A percentile compares a stretch with the other conserved stretches of the same genome.
phyloP scores from a whole-genome alignment of 2,329 filamentous ascomycete species.

The Fusarium mexicanum region DNA sequence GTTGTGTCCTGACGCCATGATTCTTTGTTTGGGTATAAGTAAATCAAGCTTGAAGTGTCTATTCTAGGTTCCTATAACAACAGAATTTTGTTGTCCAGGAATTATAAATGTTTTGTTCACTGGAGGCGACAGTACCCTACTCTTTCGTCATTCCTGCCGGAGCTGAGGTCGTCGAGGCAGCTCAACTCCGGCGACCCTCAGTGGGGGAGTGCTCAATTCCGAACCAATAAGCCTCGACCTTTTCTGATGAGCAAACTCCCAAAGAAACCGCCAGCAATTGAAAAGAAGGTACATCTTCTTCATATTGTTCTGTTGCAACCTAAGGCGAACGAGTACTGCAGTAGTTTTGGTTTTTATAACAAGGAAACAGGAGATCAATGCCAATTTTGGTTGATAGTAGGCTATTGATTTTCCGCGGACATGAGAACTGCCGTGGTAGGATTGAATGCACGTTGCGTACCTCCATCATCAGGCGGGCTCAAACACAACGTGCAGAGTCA shows the following conservation, averaged over 20 bases:
- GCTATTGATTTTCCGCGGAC: not conserved
- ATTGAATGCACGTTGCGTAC: not conserved
- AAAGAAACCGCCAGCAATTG: not conserved
- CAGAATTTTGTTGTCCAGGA: not conserved
- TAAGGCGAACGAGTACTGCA: not conserved
- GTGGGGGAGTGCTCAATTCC: not conserved
- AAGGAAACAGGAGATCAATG: not conserved
- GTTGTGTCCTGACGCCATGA: conserved; percentile 40
- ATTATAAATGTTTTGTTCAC: not conserved
- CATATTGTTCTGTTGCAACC: not conserved
- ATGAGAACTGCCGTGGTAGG: not conserved
- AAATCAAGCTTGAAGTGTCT: not conserved
- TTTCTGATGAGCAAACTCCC: not conserved
- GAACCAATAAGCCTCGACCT: not conserved
- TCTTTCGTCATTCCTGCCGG: not conserved
- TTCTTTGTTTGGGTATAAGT: not conserved
- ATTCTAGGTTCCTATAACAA: not conserved
- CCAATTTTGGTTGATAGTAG: not conserved
- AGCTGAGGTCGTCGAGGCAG: not conserved
- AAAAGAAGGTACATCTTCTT: not conserved
- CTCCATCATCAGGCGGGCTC: not conserved
- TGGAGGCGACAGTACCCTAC: not conserved
- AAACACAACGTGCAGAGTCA: not conserved
- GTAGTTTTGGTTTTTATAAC: not conserved
- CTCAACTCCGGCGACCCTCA: conserved; percentile 6